These are phyloP conservation scores for Silene conica DNA, from an alignment of 148 eudicot genomes.

Conservation along the genomic window DNA sequence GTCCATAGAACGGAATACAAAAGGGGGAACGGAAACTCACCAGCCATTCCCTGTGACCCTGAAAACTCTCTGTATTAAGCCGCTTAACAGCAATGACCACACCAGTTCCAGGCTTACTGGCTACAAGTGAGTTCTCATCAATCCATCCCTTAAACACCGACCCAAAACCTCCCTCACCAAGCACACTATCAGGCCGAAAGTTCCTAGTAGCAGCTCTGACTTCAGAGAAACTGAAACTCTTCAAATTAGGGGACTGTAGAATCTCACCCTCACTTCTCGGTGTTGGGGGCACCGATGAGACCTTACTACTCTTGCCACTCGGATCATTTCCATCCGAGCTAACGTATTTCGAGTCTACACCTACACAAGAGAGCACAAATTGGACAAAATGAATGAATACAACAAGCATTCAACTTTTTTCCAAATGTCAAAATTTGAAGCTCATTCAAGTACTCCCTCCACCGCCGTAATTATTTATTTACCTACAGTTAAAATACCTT, in stretches of 20 bases:
- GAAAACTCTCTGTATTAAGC: constrained; percentile 70
- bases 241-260: constrained; percentile 65
- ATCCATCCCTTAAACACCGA: constrained; percentile 95
- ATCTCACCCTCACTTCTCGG: constrained; percentile 89
- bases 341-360: constrained; percentile 40
- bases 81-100: constrained; percentile 78
- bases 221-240: constrained; percentile 68
- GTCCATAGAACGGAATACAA: background rate
- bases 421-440: too few relatives aligned
- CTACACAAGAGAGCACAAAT: constrained; percentile 35
- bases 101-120: constrained; percentile 79
- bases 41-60: constrained; percentile 92
- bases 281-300: constrained; percentile 61
- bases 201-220: constrained; percentile 71
- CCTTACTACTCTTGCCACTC: constrained; percentile 45
- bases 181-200: constrained; percentile 83
- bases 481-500: too few relatives aligned
- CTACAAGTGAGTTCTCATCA: constrained; percentile 56
- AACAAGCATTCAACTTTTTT: too few relatives aligned
- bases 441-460: too few relatives aligned
- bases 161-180: constrained; percentile 95
- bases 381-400: too few relatives aligned
- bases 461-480: too few relatives aligned
- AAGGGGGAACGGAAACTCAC: constrained; percentile 40
- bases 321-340: constrained; percentile 47